These are phyloP conservation scores for Colletotrichum filicis DNA, from an alignment of 2,329 filamentous ascomycete genomes.

Conservation along the genomic window DNA sequence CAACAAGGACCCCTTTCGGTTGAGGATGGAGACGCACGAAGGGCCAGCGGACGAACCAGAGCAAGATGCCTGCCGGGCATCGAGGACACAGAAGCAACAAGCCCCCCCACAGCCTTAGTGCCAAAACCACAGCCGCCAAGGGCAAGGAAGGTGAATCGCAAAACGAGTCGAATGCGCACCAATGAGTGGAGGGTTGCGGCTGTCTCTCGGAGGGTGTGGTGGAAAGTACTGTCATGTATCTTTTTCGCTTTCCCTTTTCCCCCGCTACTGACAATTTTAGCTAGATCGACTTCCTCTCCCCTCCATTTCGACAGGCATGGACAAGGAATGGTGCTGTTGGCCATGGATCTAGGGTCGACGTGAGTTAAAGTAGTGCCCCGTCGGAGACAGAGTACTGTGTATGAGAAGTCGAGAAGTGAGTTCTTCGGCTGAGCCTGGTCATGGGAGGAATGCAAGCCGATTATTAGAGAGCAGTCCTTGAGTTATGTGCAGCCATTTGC, in stretches of 20 bases:
- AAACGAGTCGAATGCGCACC: conserved; percentile 29
- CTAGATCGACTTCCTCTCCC: conserved; percentile 7
- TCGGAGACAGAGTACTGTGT: not conserved
- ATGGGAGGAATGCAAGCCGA: conserved; percentile 11
- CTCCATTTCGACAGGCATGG: conserved; percentile 18
- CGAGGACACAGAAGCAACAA: not conserved
- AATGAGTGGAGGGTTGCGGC: conserved; percentile 29
- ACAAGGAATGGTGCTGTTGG: conserved; percentile 17
- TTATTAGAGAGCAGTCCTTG: not conserved
- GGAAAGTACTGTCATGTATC: conserved; percentile 22
- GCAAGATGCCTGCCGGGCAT: conserved; percentile 23
- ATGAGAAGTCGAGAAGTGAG: not conserved
- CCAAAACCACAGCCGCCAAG: conserved; percentile 17
- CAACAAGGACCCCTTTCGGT: conserved; percentile 12
- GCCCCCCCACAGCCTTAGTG: conserved; percentile 19
- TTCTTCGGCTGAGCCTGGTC: conserved; percentile 5
- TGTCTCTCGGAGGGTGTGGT: conserved; percentile 14
- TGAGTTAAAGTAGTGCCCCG: not conserved
- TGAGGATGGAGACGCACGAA: conserved; percentile 25
- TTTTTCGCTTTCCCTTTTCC: not conserved
- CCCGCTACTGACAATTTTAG: conserved; percentile 7
- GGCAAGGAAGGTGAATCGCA: conserved; percentile 31
- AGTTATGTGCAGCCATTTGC: not conserved
- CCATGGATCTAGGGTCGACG: conserved; percentile 29
- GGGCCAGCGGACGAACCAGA: conserved; percentile 20